Percentiles rank a stretch among this genome's conserved stretches.
These are phyloP conservation scores for Hordeum marinum DNA, from an alignment of 176 grass and related monocot species.

Conservation along the genomic window DNA sequence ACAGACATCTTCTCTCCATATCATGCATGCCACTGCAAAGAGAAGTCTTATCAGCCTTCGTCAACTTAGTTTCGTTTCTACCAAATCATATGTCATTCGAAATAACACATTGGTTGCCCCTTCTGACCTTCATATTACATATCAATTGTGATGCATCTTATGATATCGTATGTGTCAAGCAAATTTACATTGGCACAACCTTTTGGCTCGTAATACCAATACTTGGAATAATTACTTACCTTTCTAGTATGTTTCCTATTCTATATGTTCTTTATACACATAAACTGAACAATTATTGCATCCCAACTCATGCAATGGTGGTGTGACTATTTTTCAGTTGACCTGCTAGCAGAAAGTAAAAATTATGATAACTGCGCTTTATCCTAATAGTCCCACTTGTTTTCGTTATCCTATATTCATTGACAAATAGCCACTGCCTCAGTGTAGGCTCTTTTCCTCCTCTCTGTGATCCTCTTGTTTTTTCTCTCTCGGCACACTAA, in stretches of 20 bases:
- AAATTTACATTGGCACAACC: neutral
- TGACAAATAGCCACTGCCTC: constrained; percentile 12
- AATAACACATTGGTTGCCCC: constrained; percentile 1
- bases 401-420: constrained; percentile 29
- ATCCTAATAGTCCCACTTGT: constrained; percentile 51
- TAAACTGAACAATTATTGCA: constrained; percentile 56
- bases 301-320: constrained; percentile 50
- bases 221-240: constrained; percentile 17
- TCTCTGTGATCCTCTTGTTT: neutral
- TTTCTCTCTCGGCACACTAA: neutral
- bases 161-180: neutral
- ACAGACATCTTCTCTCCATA: constrained; percentile 14
- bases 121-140: constrained; percentile 13
- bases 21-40: constrained; percentile 28
- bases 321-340: constrained; percentile 74
- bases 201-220: neutral
- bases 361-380: constrained; percentile 33
- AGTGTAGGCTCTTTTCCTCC: neutral
- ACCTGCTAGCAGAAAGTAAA: constrained; percentile 74
- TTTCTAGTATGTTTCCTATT: neutral
- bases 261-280: constrained; percentile 21
- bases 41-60: constrained; percentile 26
- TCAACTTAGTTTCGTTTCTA: neutral
- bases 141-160: constrained; percentile 19
- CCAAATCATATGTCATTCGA: constrained; percentile 24